Percentiles rank a stretch among this genome's conserved stretches.
These are phyloP conservation scores for Salvia miltiorrhiza DNA, from an alignment of 257 asterid species.

Conservation along the genomic window DNA sequence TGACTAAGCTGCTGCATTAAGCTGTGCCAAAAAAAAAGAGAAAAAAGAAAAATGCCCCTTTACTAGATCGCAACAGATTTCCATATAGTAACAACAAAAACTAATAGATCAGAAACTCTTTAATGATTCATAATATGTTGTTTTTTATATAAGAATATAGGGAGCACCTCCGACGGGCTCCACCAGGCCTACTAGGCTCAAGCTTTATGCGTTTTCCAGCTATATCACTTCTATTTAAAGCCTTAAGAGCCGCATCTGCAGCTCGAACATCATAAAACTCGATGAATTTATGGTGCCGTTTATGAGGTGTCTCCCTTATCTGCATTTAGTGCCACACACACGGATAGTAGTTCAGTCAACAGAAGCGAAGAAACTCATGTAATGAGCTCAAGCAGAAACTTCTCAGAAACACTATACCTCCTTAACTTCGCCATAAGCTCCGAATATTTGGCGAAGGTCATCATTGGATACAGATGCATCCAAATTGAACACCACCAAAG, in stretches of 20 bases:
- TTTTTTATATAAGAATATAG: background rate
- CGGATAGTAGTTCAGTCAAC: slow-evolving; percentile 10
- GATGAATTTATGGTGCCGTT: slow-evolving; percentile 90
- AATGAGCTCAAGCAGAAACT: background rate
- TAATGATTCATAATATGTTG: background rate
- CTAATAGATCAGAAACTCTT: background rate
- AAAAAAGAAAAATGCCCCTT: slow-evolving; percentile 4
- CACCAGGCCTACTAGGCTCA: slow-evolving; percentile 99
- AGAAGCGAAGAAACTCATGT: background rate
- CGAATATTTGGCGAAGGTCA: slow-evolving; percentile 86
- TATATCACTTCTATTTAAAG: slow-evolving; percentile 88
- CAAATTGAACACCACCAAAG: slow-evolving; percentile 90
- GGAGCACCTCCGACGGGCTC: slow-evolving; percentile 86
- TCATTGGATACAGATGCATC: slow-evolving; percentile 94
- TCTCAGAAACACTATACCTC: slow-evolving; percentile 49
- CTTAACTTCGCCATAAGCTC: slow-evolving; percentile 94
- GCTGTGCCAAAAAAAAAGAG: slow-evolving; percentile 34
- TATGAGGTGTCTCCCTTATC: slow-evolving; percentile 97
- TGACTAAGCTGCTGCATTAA: slow-evolving; percentile 77
- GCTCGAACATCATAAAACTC: slow-evolving; percentile 97
- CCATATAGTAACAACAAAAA: background rate
- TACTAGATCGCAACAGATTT: background rate
- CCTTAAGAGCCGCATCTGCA: slow-evolving; percentile 95
- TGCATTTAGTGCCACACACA: slow-evolving; percentile 32
- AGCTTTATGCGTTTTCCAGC: slow-evolving; percentile 99